Evolutionary conservation across 805 yeast species (phyloP).

Genomic region (Komagataella pastoris): DNA sequence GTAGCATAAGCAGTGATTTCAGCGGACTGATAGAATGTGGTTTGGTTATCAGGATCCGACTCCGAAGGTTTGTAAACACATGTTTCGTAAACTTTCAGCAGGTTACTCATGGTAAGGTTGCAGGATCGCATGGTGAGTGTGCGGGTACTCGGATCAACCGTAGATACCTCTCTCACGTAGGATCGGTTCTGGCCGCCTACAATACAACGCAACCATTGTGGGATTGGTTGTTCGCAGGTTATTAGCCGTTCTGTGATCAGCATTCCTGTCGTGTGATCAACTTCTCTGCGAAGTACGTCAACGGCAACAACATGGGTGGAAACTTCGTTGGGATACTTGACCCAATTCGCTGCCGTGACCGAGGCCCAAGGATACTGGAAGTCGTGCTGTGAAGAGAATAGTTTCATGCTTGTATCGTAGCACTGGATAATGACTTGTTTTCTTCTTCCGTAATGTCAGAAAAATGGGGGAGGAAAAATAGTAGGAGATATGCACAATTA

Average conservation of each 20-base stretch:
- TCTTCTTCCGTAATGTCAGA: neutral
- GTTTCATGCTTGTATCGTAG: slow-evolving; percentile 40
- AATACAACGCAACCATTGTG: slow-evolving; percentile 60
- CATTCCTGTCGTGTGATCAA: slow-evolving; percentile 36
- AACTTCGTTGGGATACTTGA: slow-evolving; percentile 88
- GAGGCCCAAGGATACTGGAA: slow-evolving; percentile 88
- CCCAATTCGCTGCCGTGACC: slow-evolving; percentile 94
- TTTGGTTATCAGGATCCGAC: slow-evolving; percentile 30
- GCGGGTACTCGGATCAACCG: slow-evolving; percentile 53
- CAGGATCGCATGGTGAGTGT: slow-evolving; percentile 70
- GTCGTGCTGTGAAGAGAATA: slow-evolving; percentile 55
- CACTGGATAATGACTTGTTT: neutral
- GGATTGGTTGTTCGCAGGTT: slow-evolving; percentile 79
- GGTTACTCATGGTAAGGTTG: slow-evolving; percentile 68
- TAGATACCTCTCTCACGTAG: slow-evolving; percentile 81
- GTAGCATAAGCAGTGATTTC: slow-evolving; percentile 79
- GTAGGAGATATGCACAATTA: neutral
- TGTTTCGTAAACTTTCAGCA: slow-evolving; percentile 73
- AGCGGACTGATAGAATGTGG: slow-evolving; percentile 71
- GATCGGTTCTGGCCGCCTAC: slow-evolving; percentile 66
- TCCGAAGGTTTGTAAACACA: slow-evolving; percentile 72
- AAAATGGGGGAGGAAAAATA: neutral
- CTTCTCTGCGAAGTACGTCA: slow-evolving; percentile 68
- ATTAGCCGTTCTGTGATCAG: slow-evolving; percentile 77
- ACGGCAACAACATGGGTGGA: slow-evolving; percentile 91